Conservation (phyloP, 208 protist genomes). For the Trypanosoma congolense region DNA sequence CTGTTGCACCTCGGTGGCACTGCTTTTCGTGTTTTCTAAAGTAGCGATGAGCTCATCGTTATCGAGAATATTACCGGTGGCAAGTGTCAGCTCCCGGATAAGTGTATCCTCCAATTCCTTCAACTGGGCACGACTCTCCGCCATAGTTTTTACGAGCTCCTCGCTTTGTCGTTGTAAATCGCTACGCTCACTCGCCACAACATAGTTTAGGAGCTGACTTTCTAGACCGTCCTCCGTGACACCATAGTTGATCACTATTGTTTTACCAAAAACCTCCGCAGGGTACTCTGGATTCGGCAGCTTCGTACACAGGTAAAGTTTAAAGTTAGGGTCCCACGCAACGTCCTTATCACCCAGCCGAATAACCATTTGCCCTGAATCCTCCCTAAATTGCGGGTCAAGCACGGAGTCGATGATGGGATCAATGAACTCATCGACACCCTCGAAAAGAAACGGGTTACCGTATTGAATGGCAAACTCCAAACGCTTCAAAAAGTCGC, state of each 20-base stretch:
- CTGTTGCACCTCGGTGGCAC: slow-evolving; percentile 93
- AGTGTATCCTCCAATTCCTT: slow-evolving; percentile 98
- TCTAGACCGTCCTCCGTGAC: slow-evolving; percentile 97
- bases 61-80: slow-evolving; percentile 97
- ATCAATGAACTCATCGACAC: slow-evolving; percentile 98
- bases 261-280: slow-evolving; percentile 97
- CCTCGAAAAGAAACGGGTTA: slow-evolving; percentile 97
- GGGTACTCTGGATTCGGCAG: slow-evolving; percentile 98
- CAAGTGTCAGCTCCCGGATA: slow-evolving; percentile 94
- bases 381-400: slow-evolving; percentile 93
- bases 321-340: slow-evolving; percentile 97
- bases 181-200: slow-evolving; percentile 95
- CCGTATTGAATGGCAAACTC: slow-evolving; percentile 98
- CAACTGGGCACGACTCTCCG: slow-evolving; percentile 94
- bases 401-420: slow-evolving; percentile 98
- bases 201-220: slow-evolving; percentile 98
- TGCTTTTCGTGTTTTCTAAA: slow-evolving; percentile 97
- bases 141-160: slow-evolving; percentile 96
- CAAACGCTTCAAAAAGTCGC: slow-evolving; percentile 96
- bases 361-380: slow-evolving; percentile 83
- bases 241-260: slow-evolving; percentile 98
- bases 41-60: slow-evolving; percentile 98
- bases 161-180: slow-evolving; percentile 95
- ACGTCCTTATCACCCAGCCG: slow-evolving; percentile 96
- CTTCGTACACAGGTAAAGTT: slow-evolving; percentile 97